These are phyloP conservation scores for Artemisia argyi DNA, from an alignment of 129 eudicot genomes.

Conservation along the genomic window DNA sequence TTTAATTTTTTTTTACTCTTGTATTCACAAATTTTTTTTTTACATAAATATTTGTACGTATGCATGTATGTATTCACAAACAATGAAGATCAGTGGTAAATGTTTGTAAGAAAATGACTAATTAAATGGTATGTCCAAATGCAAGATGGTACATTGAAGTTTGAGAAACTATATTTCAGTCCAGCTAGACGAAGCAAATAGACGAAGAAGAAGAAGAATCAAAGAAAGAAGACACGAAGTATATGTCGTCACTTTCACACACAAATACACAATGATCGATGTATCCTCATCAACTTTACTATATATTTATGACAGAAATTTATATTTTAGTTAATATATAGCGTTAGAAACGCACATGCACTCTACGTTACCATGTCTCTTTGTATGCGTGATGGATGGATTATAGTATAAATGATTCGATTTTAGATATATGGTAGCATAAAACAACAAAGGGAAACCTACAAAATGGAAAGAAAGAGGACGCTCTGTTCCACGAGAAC, in stretches of 20 bases:
- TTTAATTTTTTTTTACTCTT: no score
- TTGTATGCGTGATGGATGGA: slow-evolving; percentile 5
- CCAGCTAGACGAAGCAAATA: slow-evolving; percentile 24
- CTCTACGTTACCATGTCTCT: background rate
- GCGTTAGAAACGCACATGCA: no score
- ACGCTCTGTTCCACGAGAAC: slow-evolving; percentile 61
- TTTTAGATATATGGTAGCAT: slow-evolving; percentile 27
- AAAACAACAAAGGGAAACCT: slow-evolving; percentile 53
- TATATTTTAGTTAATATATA: background rate
- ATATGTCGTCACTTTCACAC: slow-evolving; percentile 28
- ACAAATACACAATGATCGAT: slow-evolving; percentile 26
- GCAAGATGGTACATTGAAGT: slow-evolving; percentile 43
- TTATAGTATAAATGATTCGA: slow-evolving; percentile 35
- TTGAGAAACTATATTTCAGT: slow-evolving; percentile 34
- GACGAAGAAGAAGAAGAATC: slow-evolving; percentile 30
- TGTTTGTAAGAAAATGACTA: slow-evolving; percentile 7
- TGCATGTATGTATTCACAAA: background rate
- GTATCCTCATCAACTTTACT: slow-evolving; percentile 29
- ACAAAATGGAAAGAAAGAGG: slow-evolving; percentile 49
- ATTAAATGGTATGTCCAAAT: slow-evolving; percentile 11
- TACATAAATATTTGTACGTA: background rate
- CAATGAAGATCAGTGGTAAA: background rate
- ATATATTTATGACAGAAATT: background rate
- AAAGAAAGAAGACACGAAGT: slow-evolving; percentile 12
- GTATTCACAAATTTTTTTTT: no score